Base-by-base conservation (phyloP, 768 basidiomycete genomes). In the Tubosaeta sp. region DNA sequence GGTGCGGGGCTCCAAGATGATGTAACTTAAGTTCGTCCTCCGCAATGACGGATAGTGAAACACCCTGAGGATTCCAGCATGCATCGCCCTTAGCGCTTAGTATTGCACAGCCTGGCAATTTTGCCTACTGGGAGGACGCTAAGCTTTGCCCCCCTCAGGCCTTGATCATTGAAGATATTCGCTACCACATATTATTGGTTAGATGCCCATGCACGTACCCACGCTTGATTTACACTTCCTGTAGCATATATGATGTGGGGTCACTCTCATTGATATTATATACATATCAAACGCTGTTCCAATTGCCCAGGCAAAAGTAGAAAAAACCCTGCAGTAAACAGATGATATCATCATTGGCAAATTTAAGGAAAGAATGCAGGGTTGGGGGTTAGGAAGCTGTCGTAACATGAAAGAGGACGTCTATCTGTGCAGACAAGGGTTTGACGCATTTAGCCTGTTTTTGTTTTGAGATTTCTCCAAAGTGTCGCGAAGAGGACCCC, bases 391-490 rank as follows among this genome's bases (percentile, higher is more conserved):
- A 21, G 36, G 50, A 24, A 35, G 24, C 16, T 12, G 14, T 18
- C 7, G 9, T 54, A 14, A 3, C 14, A 41, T 6, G 22, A 14
- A 41, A 22, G 41, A 41, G 29, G 45, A 48, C 13, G 19, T 30
- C 21, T 21, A 49, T 39, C 41, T 42, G 19, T 35, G 9, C n/a
- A 43, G 27, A 40, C 40, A 30, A 35, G 35, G 9, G 44, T 13
- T 13, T 21, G 40, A n/a, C n/a, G 7, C 18, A 24, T 36, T 40
- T 54, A 81, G n/a, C 83, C 83, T 1, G 72, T 78, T 59, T 83
- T 86, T 2, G 84, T 77, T 63, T 86, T 85, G 52, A 87, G 63
- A 39, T 82, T 72, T 57, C 68, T 78, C 86, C 84, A 87, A 2
- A 86, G 64, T 1, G 72, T 73, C 42, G 69, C 61, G 58, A 80